phyloP scores from a whole-genome alignment of 768 basidiomycete species.

The Calvatia gigantea region DNA sequence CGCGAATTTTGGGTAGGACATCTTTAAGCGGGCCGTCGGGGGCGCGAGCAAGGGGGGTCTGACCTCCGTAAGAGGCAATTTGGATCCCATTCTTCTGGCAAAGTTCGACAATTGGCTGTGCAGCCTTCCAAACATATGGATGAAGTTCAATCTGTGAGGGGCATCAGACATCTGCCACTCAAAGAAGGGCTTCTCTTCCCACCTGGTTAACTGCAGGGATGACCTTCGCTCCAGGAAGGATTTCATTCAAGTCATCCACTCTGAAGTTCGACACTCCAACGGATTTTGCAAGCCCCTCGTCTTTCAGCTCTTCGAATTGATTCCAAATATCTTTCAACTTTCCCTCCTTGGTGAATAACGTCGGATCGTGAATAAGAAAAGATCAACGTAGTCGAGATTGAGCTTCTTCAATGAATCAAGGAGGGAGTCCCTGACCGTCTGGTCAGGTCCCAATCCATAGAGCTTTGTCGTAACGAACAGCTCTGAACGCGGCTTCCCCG shows the following conservation, averaged over 20 bases:
- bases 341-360: constrained; percentile 30
- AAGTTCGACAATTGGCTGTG: constrained; percentile 52
- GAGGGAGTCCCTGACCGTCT: constrained; percentile 47
- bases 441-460: constrained; percentile 33
- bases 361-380: constrained; percentile 60
- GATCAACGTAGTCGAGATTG: constrained; percentile 50
- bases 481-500: constrained; percentile 48
- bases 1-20: constrained; percentile 47
- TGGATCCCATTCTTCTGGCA: constrained; percentile 57
- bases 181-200: constrained; percentile 2
- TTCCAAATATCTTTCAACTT: constrained; percentile 53
- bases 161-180: background rate
- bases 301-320: constrained; percentile 54
- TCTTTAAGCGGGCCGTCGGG: constrained; percentile 58
- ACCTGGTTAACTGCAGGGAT: constrained; percentile 73
- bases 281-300: constrained; percentile 43
- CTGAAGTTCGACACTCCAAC: constrained; percentile 73
- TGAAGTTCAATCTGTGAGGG: constrained; percentile 58
- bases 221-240: constrained; percentile 48
- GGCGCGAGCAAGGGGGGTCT: constrained; percentile 38
- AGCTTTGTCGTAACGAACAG: constrained; percentile 67
- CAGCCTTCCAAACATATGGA: constrained; percentile 66
- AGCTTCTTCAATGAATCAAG: constrained; percentile 53
- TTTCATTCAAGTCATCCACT: constrained; percentile 47
- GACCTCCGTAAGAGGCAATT: constrained; percentile 63